A percentile compares a stretch with the other conserved stretches of the same genome.
Conservation (phyloP, 768 basidiomycete species). For the Rhizopogon sp. region DNA sequence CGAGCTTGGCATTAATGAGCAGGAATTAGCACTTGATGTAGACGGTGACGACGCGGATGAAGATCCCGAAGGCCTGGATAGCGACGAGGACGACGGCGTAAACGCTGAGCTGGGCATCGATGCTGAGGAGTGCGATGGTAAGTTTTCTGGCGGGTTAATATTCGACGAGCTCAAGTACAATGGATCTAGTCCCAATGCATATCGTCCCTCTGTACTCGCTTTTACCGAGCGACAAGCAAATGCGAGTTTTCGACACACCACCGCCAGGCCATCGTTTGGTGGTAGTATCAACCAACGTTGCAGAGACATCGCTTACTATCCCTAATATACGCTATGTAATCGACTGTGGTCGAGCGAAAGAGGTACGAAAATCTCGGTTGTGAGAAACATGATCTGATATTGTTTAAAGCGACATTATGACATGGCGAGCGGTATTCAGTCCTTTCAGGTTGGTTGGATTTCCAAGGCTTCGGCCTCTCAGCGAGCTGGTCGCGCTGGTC, state of each 20-base stretch:
- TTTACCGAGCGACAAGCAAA: conserved; percentile 89
- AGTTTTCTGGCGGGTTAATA: conserved; percentile 14
- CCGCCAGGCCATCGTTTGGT: conserved; percentile 81
- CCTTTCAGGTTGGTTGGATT: conserved; percentile 90
- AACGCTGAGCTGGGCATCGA: conserved; percentile 54
- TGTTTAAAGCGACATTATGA: conserved; percentile 74
- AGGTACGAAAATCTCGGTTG: conserved; percentile 41
- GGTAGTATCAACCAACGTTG: conserved; percentile 93
- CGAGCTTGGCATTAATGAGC: conserved; percentile 51
- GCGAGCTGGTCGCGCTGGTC: conserved; percentile 92
- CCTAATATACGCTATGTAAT: conserved; percentile 98
- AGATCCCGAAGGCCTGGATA: conserved; percentile 73
- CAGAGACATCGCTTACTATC: conserved; percentile 95
- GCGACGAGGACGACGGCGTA: conserved; percentile 56
- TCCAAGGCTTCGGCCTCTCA: conserved; percentile 95
- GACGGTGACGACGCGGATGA: conserved; percentile 55
- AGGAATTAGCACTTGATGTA: conserved; percentile 63
- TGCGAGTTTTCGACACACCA: conserved; percentile 85
- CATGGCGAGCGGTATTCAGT: conserved; percentile 73
- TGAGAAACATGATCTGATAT: neutral
- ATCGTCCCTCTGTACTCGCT: conserved; percentile 92
- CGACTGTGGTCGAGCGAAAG: conserved; percentile 92
- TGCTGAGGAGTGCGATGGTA: conserved; percentile 64
- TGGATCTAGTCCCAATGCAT: conserved; percentile 77
- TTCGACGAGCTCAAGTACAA: neutral